Percentiles rank a stretch among this genome's conserved stretches.
These are phyloP conservation scores for Solidago caesia DNA, from an alignment of 129 eudicot genomes.

Conservation along the genomic window DNA sequence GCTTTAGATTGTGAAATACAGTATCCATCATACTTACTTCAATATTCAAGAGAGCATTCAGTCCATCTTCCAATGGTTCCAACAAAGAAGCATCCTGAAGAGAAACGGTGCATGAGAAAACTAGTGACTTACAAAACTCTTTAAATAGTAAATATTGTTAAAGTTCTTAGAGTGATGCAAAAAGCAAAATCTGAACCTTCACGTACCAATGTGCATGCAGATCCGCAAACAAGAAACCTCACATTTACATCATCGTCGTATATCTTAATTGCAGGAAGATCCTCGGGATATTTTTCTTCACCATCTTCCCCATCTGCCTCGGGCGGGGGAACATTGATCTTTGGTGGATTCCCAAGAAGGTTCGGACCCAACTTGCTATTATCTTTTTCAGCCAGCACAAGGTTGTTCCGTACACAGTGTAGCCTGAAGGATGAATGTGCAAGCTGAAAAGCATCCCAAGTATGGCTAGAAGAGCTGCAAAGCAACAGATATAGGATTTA, in stretches of 20 bases:
- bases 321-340: slow-evolving; percentile 63
- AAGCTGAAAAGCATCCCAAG: slow-evolving; percentile 94
- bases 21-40: slow-evolving; percentile 66
- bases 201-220: slow-evolving; percentile 57
- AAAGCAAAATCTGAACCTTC: neutral
- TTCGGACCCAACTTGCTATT: slow-evolving; percentile 57
- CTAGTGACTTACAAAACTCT: slow-evolving; percentile 15
- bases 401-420: slow-evolving; percentile 60
- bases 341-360: slow-evolving; percentile 87
- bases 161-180: slow-evolving; percentile 2
- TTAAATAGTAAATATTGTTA: neutral
- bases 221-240: slow-evolving; percentile 83
- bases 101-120: slow-evolving; percentile 23
- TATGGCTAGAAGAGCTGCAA: slow-evolving; percentile 85
- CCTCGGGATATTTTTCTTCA: slow-evolving; percentile 67
- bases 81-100: slow-evolving; percentile 70
- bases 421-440: slow-evolving; percentile 85
- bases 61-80: slow-evolving; percentile 85
- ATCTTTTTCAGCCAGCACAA: slow-evolving; percentile 44
- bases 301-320: slow-evolving; percentile 64
- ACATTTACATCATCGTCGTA: slow-evolving; percentile 80
- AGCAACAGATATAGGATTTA: slow-evolving; percentile 9
- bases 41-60: slow-evolving; percentile 79
- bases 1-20: neutral
- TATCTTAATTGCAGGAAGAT: slow-evolving; percentile 83